Evolutionary conservation across 2,329 filamentous ascomycete species (phyloP), one percentile per base, ranked within the genome.

Genomic region (Aureobasidium mangrovei): DNA sequence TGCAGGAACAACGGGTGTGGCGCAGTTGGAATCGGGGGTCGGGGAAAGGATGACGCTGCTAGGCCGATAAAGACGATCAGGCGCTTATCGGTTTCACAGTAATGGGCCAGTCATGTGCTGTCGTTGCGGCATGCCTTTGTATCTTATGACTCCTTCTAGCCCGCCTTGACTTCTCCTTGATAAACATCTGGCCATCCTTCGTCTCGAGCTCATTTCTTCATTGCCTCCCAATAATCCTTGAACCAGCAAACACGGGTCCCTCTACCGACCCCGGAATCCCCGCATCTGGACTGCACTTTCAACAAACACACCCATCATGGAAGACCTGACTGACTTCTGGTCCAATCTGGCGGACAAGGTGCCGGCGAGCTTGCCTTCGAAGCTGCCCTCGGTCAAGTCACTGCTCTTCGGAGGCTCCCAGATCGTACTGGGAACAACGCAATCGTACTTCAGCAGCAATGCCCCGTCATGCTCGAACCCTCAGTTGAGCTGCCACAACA

Each of bases 401-500:
- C 4, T 56, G 41, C 39, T 56, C 10, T 28, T 53, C 18, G 29
- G 40, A 7, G 43, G 41, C 10, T 55, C 53, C 8, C 56, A 57
- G 10, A 32, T 55, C 18, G 26, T 38, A 6, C 33, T 54, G 12
- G 42, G 38, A 5, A 36, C 38, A 18, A 35, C 44, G 7, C 55
- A 57, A 9, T 39, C 40, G 2, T 36, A n/a, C 31, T 49, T 55
- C 4, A 33, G 43, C 9, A 28, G 43, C 31, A 52, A 53, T 6
- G 55, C 51, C 1, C 57, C 48, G 12, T 57, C 64, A n/a, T 71
- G 69, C 57, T 56, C 67, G 8, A 69, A 71, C 57, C 68, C 69
- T 6, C 73, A 75, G 57, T 64, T 84, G 51, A 85, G 81, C 61
- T 88, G 85, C 64, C 78, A 82, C 55, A 83, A 83, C 63, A 79